Conservation (phyloP, 768 basidiomycete genomes). For the Lactarius quietus region DNA sequence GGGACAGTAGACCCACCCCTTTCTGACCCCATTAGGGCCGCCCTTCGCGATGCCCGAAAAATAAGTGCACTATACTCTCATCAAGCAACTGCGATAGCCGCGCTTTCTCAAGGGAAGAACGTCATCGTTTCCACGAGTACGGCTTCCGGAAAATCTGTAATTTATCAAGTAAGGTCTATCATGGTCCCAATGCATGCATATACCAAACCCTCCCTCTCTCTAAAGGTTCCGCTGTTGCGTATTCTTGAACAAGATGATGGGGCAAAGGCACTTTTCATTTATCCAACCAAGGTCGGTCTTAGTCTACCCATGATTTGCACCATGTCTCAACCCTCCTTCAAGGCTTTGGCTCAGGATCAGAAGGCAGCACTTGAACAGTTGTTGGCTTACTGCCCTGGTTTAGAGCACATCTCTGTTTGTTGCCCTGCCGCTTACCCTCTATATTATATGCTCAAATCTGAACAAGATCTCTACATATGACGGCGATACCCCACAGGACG, state of each 20-base stretch:
- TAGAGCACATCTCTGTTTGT: conserved; percentile 56
- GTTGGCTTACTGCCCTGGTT: conserved; percentile 52
- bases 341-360: conserved; percentile 92
- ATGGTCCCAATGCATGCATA: not conserved
- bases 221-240: conserved; percentile 65
- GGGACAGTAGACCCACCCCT: conserved; percentile 53
- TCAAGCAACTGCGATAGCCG: conserved; percentile 70
- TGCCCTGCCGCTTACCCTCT: not conserved
- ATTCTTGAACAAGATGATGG: conserved; percentile 57
- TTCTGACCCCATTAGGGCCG: conserved; percentile 51
- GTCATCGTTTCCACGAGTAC: conserved; percentile 90
- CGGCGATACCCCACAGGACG: conserved; percentile 78
- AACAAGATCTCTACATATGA: conserved; percentile 74
- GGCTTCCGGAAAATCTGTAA: conserved; percentile 85
- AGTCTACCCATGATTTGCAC: not conserved
- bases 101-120: conserved; percentile 53
- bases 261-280: conserved; percentile 78
- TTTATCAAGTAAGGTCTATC: conserved; percentile 62
- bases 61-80: conserved; percentile 64
- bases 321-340: not conserved
- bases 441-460: not conserved
- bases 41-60: conserved; percentile 53
- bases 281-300: conserved; percentile 72
- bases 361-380: conserved; percentile 65
- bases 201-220: not conserved